phyloP scores from a whole-genome alignment of 2,329 filamentous ascomycete species.

The Botrytis deweyae region DNA sequence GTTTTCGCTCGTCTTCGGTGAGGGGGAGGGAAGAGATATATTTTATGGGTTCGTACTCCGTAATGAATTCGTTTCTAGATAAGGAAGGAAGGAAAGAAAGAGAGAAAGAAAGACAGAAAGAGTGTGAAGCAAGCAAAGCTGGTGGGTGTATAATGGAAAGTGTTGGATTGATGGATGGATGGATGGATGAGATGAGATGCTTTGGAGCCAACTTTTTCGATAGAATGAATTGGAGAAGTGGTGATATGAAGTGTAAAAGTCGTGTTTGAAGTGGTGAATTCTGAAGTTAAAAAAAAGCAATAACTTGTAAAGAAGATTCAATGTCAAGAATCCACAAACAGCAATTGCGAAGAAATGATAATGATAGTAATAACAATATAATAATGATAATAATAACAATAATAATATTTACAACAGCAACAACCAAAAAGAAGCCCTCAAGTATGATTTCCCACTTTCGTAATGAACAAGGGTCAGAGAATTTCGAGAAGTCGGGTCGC shows the following conservation, averaged over 20 bases:
- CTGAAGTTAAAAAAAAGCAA: not conserved
- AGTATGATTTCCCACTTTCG: slow-evolving; percentile 2
- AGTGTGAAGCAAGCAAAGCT: not conserved
- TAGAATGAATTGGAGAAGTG: not conserved
- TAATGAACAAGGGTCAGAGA: not conserved
- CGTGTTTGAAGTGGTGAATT: not conserved
- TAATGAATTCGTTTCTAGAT: not conserved
- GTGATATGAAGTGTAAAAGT: not conserved
- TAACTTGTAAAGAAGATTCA: not conserved
- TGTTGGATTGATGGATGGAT: not conserved
- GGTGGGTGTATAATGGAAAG: not conserved
- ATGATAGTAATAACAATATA: not conserved
- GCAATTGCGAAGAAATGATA: not conserved
- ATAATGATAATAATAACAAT: not conserved
- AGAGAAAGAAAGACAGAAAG: not conserved
- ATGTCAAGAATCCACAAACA: not conserved
- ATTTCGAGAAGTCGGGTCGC: not conserved
- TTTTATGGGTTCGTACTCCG: not conserved
- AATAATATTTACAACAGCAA: not conserved
- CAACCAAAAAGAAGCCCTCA: not conserved
- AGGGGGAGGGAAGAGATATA: not conserved
- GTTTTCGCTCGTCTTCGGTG: not conserved
- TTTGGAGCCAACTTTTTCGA: not conserved
- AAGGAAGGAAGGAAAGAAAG: not conserved
- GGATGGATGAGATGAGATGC: too few species aligned